Conservation (phyloP, 1,139 yeast genomes). For the Yarrowia galli region DNA sequence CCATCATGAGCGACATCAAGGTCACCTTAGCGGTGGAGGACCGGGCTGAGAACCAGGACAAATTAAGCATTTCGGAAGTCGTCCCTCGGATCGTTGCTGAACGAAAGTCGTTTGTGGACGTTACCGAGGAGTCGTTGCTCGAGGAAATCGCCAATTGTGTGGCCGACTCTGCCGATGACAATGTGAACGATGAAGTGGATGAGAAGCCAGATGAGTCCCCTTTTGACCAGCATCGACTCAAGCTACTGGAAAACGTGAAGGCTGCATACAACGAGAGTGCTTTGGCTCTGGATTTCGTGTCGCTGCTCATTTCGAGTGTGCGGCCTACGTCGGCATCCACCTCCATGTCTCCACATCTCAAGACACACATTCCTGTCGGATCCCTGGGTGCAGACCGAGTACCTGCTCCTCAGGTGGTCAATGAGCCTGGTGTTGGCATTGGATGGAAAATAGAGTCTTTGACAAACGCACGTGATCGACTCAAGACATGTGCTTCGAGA, state of each 20-base stretch:
- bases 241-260: slow-evolving; percentile 62
- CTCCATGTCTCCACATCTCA: slow-evolving; percentile 88
- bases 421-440: slow-evolving; percentile 62
- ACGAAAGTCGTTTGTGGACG: slow-evolving; percentile 57
- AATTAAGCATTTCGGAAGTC: slow-evolving; percentile 51
- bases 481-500: slow-evolving; percentile 61
- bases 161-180: slow-evolving; percentile 39
- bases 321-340: slow-evolving; percentile 85
- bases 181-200: slow-evolving; percentile 37
- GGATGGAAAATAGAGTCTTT: slow-evolving; percentile 89
- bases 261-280: slow-evolving; percentile 89
- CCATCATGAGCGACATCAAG: slow-evolving; percentile 23
- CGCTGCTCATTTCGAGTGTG: slow-evolving; percentile 78
- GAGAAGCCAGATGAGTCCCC: slow-evolving; percentile 42
- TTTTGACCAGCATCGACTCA: slow-evolving; percentile 63
- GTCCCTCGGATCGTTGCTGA: slow-evolving; percentile 57
- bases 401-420: slow-evolving; percentile 47
- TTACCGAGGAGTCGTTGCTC: slow-evolving; percentile 64
- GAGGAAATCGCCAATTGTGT: slow-evolving; percentile 54
- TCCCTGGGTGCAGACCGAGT: slow-evolving; percentile 72
- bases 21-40: slow-evolving; percentile 38
- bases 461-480: slow-evolving; percentile 60
- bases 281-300: slow-evolving; percentile 83
- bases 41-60: slow-evolving; percentile 41
- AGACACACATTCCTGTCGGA: slow-evolving; percentile 78